Evolutionary conservation across 1,139 yeast species (phyloP).

Genomic region (Eremothecium cymbalariae): DNA sequence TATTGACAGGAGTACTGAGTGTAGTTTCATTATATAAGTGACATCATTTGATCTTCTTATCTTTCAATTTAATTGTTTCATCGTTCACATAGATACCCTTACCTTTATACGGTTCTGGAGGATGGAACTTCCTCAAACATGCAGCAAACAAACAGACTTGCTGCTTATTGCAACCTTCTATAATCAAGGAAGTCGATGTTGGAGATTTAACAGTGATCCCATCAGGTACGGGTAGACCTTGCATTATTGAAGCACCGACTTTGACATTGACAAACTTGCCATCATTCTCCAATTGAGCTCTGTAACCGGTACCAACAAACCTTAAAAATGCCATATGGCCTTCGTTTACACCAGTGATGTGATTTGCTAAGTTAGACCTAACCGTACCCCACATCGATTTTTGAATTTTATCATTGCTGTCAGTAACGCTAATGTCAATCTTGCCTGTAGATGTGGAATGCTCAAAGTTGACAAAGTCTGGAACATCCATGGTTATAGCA

Average conservation of each 20-base stretch:
- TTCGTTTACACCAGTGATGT: constrained; percentile 79
- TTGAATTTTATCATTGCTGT: constrained; percentile 58
- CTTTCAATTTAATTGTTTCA: constrained; percentile 85
- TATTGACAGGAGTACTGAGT: too few species aligned
- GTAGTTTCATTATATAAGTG: too few species aligned
- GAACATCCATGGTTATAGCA: constrained; percentile 51
- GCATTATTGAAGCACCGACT: constrained; percentile 76
- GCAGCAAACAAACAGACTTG: constrained; percentile 87
- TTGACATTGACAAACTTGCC: constrained; percentile 60
- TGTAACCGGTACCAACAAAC: constrained; percentile 95
- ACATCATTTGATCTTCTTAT: constrained; percentile 80
- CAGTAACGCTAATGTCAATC: constrained; percentile 48
- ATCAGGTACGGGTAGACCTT: constrained; percentile 59
- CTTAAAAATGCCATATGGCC: constrained; percentile 84
- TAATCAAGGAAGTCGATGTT: constrained; percentile 74
- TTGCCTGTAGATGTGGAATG: constrained; percentile 32
- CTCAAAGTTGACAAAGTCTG: constrained; percentile 55
- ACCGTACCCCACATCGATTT: constrained; percentile 94
- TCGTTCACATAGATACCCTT: constrained; percentile 91
- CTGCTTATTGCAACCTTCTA: constrained; percentile 86
- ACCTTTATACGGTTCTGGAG: constrained; percentile 98
- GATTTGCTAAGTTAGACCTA: constrained; percentile 68
- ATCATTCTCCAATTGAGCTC: constrained; percentile 60
- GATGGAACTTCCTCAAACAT: constrained; percentile 72
- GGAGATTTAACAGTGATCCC: constrained; percentile 73